Evolutionary conservation across 768 basidiomycete species (phyloP).

Genomic region (Xerocomus brunneocitrinus): DNA sequence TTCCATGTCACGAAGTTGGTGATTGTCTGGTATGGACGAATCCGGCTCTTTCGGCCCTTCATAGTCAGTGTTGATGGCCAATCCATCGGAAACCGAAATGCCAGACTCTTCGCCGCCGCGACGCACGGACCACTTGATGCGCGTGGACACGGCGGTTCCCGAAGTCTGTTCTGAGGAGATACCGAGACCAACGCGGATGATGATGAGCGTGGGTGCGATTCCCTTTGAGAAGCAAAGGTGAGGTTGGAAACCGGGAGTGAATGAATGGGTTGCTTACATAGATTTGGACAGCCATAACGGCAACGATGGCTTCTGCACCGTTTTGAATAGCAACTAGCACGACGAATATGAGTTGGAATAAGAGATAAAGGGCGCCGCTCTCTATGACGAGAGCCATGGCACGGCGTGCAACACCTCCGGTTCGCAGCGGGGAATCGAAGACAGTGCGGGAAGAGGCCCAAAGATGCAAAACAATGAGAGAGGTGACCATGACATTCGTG

Average conservation of each 20-base stretch:
- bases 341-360: conserved; percentile 38
- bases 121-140: conserved; percentile 21
- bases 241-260: neutral
- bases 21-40: neutral
- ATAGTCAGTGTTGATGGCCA: conserved; percentile 15
- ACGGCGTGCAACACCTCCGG: conserved; percentile 16
- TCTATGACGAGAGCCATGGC: conserved; percentile 37
- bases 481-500: conserved; percentile 39
- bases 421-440: conserved; percentile 6
- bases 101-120: conserved; percentile 8
- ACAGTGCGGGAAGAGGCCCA: conserved; percentile 25
- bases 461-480: conserved; percentile 38
- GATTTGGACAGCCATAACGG: conserved; percentile 36
- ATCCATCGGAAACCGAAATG: conserved; percentile 19
- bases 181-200: conserved; percentile 33
- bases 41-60: conserved; percentile 12
- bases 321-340: conserved; percentile 32
- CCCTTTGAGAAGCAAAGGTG: conserved; percentile 17
- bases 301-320: conserved; percentile 35
- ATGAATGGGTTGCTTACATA: conserved; percentile 31
- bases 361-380: conserved; percentile 38
- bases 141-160: conserved; percentile 16
- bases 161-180: conserved; percentile 24
- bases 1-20: neutral
- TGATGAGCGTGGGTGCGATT: conserved; percentile 34